These are phyloP conservation scores for Boletus coccyginus DNA, from an alignment of 768 basidiomycete genomes.

Conservation along the genomic window DNA sequence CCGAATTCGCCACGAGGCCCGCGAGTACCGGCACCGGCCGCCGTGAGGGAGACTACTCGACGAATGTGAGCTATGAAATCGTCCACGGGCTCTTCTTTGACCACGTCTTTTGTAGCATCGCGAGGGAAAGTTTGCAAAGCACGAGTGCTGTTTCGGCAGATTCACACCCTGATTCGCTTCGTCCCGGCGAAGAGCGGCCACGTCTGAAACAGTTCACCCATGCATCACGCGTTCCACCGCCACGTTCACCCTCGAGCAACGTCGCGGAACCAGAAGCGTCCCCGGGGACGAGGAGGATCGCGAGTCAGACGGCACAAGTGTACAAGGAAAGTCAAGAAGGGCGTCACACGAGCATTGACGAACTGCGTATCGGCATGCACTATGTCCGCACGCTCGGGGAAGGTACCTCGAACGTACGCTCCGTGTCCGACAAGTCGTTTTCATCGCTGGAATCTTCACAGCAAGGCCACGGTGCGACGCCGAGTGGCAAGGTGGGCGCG, in stretches of 20 bases:
- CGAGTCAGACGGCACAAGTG: constrained; percentile 67
- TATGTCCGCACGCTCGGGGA: constrained; percentile 70
- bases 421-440: constrained; percentile 46
- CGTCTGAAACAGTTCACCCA: constrained; percentile 72
- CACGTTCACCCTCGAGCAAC: constrained; percentile 41
- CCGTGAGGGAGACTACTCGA: constrained; percentile 21
- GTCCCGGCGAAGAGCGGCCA: constrained; percentile 41
- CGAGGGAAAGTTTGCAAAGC: constrained; percentile 54
- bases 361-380: constrained; percentile 64
- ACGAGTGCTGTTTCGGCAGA: constrained; percentile 36
- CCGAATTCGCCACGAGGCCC: constrained; percentile 46
- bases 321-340: constrained; percentile 37
- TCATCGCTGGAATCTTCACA: constrained; percentile 63
- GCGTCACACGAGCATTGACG: constrained; percentile 51
- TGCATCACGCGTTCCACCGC: constrained; percentile 62
- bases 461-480: constrained; percentile 29
- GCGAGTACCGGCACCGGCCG: constrained; percentile 20
- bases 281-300: constrained; percentile 39
- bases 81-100: not conserved
- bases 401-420: constrained; percentile 36
- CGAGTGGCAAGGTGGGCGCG: constrained; percentile 24
- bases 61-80: constrained; percentile 18
- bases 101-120: constrained; percentile 36
- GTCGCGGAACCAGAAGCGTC: constrained; percentile 20
- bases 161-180: constrained; percentile 32